These are phyloP conservation scores for Ophiostoma ips DNA, from an alignment of 2,329 filamentous ascomycete genomes.

Conservation along the genomic window DNA sequence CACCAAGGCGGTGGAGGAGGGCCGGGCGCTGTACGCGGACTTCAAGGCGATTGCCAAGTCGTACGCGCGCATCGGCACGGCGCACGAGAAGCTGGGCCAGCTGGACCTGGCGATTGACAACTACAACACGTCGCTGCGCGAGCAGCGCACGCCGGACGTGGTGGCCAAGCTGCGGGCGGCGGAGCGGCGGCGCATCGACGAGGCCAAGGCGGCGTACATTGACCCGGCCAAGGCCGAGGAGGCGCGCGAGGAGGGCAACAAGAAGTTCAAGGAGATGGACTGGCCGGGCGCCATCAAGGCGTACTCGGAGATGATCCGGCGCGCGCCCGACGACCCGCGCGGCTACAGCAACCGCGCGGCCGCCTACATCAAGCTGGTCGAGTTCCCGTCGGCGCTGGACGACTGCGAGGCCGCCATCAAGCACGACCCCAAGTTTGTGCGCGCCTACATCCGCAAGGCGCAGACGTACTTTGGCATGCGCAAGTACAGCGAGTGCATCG, in stretches of 20 bases:
- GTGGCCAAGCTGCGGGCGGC: conserved; percentile 82
- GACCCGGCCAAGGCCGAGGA: conserved; percentile 88
- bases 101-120: conserved; percentile 67
- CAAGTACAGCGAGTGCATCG: conserved; percentile 90
- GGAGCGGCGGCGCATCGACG: conserved; percentile 72
- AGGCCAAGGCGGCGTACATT: conserved; percentile 66
- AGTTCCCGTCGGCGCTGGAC: conserved; percentile 82
- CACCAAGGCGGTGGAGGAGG: conserved; percentile 78
- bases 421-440: conserved; percentile 82
- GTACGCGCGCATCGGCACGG: conserved; percentile 87
- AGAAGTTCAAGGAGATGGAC: conserved; percentile 93
- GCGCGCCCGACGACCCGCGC: conserved; percentile 78
- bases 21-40: conserved; percentile 78
- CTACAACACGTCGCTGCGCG: conserved; percentile 87
- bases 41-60: conserved; percentile 98
- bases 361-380: conserved; percentile 90
- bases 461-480: conserved; percentile 96
- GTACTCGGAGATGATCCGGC: conserved; percentile 95
- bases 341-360: conserved; percentile 96
- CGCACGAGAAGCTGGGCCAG: conserved; percentile 83
- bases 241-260: conserved; percentile 85
- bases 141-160: conserved; percentile 91
- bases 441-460: conserved; percentile 91
- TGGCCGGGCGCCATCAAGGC: conserved; percentile 91
- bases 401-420: conserved; percentile 89